Percentiles rank a stretch among this genome's conserved stretches.
phyloP scores from a whole-genome alignment of 2,329 filamentous ascomycete species.

The Colletotrichum cuscutae region DNA sequence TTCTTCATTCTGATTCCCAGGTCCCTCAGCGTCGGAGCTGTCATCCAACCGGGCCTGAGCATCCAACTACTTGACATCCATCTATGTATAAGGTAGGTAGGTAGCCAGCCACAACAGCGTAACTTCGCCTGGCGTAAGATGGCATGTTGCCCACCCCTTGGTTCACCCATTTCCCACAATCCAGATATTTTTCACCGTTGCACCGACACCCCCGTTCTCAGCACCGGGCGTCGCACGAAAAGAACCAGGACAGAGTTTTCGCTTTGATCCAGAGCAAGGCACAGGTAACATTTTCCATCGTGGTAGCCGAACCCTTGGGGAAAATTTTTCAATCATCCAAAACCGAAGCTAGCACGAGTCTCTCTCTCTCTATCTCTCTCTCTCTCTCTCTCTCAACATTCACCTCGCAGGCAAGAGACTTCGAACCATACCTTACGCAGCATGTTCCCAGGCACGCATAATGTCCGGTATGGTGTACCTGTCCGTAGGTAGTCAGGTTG shows the following conservation, averaged over 20 bases:
- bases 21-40: not conserved
- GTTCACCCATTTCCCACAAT: not conserved
- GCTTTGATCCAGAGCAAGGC: not conserved
- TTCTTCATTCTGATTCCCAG: not conserved
- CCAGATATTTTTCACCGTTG: not conserved
- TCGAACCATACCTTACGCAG: not conserved
- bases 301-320: not conserved
- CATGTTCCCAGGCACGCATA: not conserved
- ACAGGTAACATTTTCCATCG: not conserved
- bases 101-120: not conserved
- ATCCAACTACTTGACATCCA: slow-evolving; percentile 11
- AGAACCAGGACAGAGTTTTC: not conserved
- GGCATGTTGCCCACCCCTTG: not conserved
- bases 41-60: not conserved
- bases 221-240: not conserved
- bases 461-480: not conserved
- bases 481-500: not conserved
- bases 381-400: not conserved
- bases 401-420: not conserved
- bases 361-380: not conserved
- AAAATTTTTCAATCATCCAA: not conserved
- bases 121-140: not conserved
- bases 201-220: not conserved
- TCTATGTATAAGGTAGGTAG: too few species aligned
- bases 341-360: not conserved